Conservation (phyloP, 768 basidiomycete species). For the Termitomyces sp. region DNA sequence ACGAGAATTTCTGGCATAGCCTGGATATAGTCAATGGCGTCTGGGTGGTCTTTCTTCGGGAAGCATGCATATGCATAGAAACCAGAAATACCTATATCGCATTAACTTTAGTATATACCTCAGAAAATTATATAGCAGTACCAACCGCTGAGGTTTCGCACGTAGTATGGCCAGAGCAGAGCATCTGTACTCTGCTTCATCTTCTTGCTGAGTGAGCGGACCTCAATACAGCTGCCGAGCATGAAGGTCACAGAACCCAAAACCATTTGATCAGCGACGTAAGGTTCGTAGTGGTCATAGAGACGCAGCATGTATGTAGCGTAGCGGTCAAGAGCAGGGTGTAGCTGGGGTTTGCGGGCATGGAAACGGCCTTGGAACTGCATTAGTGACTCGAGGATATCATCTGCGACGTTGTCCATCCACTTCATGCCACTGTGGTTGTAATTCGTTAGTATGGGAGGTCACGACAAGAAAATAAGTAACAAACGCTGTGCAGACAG, state of each 20-base stretch:
- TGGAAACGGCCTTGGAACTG: conserved; percentile 9
- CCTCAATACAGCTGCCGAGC: conserved; percentile 7
- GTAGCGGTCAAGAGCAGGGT: conserved; percentile 7
- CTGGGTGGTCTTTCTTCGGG: conserved; percentile 9
- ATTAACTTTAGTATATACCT: neutral
- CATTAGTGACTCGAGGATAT: conserved; percentile 1
- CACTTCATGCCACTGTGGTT: conserved; percentile 6
- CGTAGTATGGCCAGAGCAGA: conserved; percentile 9
- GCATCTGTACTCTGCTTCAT: conserved; percentile 1
- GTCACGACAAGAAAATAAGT: neutral
- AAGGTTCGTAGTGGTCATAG: conserved; percentile 8
- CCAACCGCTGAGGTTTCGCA: conserved; percentile 5
- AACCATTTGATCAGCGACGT: conserved; percentile 8
- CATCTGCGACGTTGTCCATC: conserved; percentile 10
- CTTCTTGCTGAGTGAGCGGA: conserved; percentile 7
- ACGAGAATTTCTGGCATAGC: conserved; percentile 8
- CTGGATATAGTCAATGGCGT: conserved; percentile 7
- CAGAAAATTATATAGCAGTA: too few relatives aligned
- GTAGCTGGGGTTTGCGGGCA: conserved; percentile 6
- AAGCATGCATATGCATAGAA: conserved; percentile 9
- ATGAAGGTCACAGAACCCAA: conserved; percentile 10
- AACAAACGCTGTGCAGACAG: conserved; percentile 5
- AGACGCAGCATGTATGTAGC: conserved; percentile 8
- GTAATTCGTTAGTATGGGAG: neutral
- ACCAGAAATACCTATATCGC: neutral